These are phyloP conservation scores for Aureobasidium namibiae DNA, from an alignment of 2,329 filamentous ascomycete genomes.

Conservation along the genomic window DNA sequence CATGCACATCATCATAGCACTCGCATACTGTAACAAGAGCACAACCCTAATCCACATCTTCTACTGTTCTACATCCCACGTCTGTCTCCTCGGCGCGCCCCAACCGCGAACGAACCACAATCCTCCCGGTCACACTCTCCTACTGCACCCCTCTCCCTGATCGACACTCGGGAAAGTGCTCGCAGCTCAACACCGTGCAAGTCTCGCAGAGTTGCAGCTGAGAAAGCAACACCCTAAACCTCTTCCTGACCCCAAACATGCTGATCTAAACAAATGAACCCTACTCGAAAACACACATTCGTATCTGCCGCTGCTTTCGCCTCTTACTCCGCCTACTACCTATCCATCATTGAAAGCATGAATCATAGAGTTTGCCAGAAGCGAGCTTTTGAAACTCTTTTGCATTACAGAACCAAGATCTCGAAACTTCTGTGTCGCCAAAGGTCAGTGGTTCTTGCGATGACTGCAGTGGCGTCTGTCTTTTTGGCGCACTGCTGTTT, in stretches of 20 bases:
- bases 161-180: background rate
- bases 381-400: background rate
- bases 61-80: too few species aligned
- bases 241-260: background rate
- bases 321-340: background rate
- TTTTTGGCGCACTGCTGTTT: background rate
- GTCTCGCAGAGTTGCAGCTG: background rate
- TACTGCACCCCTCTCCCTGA: background rate
- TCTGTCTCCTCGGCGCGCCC: background rate
- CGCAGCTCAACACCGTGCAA: too few species aligned
- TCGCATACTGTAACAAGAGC: too few species aligned
- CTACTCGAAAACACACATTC: background rate
- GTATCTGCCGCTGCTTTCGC: background rate
- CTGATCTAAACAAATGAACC: background rate
- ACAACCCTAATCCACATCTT: too few species aligned
- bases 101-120: background rate
- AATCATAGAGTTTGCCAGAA: background rate
- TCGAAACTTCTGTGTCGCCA: too few species aligned
- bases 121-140: background rate
- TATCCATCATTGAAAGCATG: background rate
- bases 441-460: background rate
- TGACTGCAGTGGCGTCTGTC: slow-evolving; percentile 5
- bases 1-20: background rate
- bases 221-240: background rate
- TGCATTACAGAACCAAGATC: too few species aligned